These are phyloP conservation scores for Metschnikowia anglica DNA, from an alignment of 805 yeast species.

Conservation along the genomic window DNA sequence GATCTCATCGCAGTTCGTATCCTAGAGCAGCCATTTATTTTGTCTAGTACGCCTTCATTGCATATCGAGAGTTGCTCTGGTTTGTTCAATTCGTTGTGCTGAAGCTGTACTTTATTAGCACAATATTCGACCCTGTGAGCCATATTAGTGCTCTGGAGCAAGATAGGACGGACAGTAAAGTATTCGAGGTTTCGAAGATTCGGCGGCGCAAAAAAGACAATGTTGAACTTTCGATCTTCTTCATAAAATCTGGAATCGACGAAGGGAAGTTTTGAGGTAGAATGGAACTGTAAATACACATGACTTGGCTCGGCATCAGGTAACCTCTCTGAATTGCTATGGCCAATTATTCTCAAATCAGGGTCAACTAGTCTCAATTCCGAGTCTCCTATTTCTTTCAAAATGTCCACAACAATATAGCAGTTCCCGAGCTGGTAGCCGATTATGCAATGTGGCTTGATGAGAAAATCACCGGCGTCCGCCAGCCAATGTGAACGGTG, in stretches of 20 bases:
- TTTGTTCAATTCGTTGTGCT: not conserved
- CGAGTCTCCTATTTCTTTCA: not conserved
- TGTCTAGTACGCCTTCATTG: constrained; percentile 33
- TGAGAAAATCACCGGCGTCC: constrained; percentile 4
- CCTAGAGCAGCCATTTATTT: constrained; percentile 32
- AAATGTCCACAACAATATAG: constrained; percentile 23
- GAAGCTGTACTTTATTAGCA: constrained; percentile 8
- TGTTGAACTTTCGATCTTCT: constrained; percentile 13
- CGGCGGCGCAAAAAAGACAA: constrained; percentile 67
- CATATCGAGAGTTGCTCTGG: constrained; percentile 20
- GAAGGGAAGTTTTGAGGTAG: constrained; percentile 4
- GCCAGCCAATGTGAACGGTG: constrained; percentile 14
- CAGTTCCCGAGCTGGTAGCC: constrained; percentile 28
- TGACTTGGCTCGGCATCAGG: not conserved
- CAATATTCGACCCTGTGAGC: constrained; percentile 5
- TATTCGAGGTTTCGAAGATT: constrained; percentile 69
- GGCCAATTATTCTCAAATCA: constrained; percentile 8
- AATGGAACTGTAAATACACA: constrained; percentile 8
- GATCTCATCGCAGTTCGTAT: constrained; percentile 2
- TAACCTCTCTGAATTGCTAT: not conserved
- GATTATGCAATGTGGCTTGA: constrained; percentile 16
- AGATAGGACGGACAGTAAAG: constrained; percentile 70
- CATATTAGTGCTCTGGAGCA: constrained; percentile 49
- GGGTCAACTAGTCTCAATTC: constrained; percentile 5
- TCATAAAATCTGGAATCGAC: constrained; percentile 10